Percentiles rank a stretch among this genome's conserved stretches.
These are phyloP conservation scores for Mycena galericulata DNA, from an alignment of 768 basidiomycete genomes.

Conservation along the genomic window DNA sequence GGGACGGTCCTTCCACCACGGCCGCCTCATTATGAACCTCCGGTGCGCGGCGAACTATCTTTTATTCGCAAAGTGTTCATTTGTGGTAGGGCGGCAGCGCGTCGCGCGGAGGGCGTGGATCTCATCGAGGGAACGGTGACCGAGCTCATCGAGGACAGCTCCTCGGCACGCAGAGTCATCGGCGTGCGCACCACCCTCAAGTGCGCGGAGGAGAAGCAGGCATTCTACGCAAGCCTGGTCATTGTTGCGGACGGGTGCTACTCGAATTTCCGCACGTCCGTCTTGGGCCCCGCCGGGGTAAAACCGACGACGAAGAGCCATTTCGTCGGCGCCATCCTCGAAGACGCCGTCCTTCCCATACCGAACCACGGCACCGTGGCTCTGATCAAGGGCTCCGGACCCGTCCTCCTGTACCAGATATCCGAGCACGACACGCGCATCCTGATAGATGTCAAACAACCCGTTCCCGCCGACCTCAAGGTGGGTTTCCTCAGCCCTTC, in stretches of 20 bases:
- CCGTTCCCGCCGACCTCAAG: slow-evolving; percentile 86
- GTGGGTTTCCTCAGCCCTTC: slow-evolving; percentile 57
- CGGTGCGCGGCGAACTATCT: slow-evolving; percentile 47
- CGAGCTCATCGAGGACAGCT: slow-evolving; percentile 72
- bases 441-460: slow-evolving; percentile 89
- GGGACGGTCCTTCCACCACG: slow-evolving; percentile 95
- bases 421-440: slow-evolving; percentile 90
- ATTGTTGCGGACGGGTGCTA: slow-evolving; percentile 95
- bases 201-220: slow-evolving; percentile 55
- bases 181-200: slow-evolving; percentile 70
- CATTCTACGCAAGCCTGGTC: slow-evolving; percentile 81
- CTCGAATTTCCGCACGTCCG: slow-evolving; percentile 85
- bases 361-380: slow-evolving; percentile 87
- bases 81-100: slow-evolving; percentile 59
- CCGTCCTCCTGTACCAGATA: slow-evolving; percentile 95
- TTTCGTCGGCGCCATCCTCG: slow-evolving; percentile 88
- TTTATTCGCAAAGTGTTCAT: neutral
- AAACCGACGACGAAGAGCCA: slow-evolving; percentile 75
- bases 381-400: slow-evolving; percentile 84
- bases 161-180: slow-evolving; percentile 59
- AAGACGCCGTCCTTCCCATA: slow-evolving; percentile 80
- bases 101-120: slow-evolving; percentile 71
- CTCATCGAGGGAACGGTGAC: slow-evolving; percentile 89
- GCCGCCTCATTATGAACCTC: slow-evolving; percentile 85
- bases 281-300: slow-evolving; percentile 64